Evolutionary conservation across 164 flowering plant genomes (phyloP).

Genomic region (Vitis amurensis): DNA sequence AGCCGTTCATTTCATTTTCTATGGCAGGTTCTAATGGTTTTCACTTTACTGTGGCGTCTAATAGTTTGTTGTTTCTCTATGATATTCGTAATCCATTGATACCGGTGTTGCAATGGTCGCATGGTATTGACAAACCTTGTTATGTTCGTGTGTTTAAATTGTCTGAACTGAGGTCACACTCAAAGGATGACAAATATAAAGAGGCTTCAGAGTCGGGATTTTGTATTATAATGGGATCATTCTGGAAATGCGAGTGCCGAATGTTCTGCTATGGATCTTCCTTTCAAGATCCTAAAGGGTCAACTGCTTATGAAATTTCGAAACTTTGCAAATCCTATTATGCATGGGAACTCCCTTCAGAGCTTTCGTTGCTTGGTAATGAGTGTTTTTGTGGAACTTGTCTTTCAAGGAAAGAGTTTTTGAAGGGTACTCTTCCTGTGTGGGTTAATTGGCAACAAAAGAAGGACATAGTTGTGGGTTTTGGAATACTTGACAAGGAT

Average conservation of each 20-base stretch:
- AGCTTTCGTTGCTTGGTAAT: conserved; percentile 38
- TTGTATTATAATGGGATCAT: conserved; percentile 72
- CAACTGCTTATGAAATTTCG: conserved; percentile 33
- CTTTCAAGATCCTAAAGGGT: conserved; percentile 18
- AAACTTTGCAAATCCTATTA: conserved; percentile 32
- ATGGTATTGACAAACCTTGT: conserved; percentile 49
- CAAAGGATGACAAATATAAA: conserved; percentile 24
- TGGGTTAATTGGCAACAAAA: conserved; percentile 66
- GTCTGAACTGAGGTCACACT: conserved; percentile 54
- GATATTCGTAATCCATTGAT: conserved; percentile 65
- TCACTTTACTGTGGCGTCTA: conserved; percentile 50
- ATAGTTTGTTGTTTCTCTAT: conserved; percentile 47
- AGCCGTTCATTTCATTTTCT: conserved; percentile 56
- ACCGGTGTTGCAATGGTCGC: conserved; percentile 79
- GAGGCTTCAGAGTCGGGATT: conserved; percentile 59
- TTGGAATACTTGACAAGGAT: conserved; percentile 47
- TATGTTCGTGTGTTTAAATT: conserved; percentile 48
- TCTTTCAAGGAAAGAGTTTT: conserved; percentile 47
- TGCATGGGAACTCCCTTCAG: conserved; percentile 83
- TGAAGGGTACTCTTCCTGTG: conserved; percentile 44
- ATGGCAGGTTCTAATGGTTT: conserved; percentile 49
- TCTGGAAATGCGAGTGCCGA: conserved; percentile 62
- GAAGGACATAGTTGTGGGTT: conserved; percentile 62
- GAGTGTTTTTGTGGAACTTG: conserved; percentile 63
- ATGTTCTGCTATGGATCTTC: conserved; percentile 77